Evolutionary conservation across 225 moss, liverwort and hornwort genomes (phyloP).

Genomic region (Polytrichum commune): DNA sequence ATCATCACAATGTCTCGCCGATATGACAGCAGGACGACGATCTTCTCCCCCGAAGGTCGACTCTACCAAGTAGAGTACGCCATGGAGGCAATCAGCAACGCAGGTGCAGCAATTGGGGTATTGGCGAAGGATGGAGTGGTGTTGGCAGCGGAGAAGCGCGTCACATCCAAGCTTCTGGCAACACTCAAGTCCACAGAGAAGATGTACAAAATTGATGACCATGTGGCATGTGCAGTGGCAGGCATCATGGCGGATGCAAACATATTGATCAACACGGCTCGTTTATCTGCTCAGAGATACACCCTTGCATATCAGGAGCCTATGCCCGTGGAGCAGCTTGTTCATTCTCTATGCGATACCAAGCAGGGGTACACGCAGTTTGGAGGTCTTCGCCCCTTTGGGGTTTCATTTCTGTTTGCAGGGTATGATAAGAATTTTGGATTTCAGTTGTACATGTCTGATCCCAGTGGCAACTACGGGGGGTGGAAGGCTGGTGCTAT

Average conservation of each 20-base stretch:
- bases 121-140: slow-evolving; percentile 71
- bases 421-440: slow-evolving; percentile 83
- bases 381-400: slow-evolving; percentile 73
- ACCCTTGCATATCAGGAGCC: slow-evolving; percentile 77
- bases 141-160: slow-evolving; percentile 79
- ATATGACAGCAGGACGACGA: slow-evolving; percentile 84
- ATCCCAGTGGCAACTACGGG: slow-evolving; percentile 82
- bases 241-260: slow-evolving; percentile 84
- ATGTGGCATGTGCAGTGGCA: slow-evolving; percentile 75
- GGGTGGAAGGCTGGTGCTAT: slow-evolving; percentile 83
- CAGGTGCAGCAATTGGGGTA: slow-evolving; percentile 77
- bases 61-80: slow-evolving; percentile 82
- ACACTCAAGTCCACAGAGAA: slow-evolving; percentile 80
- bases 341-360: slow-evolving; percentile 62
- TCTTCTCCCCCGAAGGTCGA: slow-evolving; percentile 80
- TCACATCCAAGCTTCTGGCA: slow-evolving; percentile 74
- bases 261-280: slow-evolving; percentile 65
- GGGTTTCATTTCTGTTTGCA: slow-evolving; percentile 76
- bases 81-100: slow-evolving; percentile 88
- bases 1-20: slow-evolving; percentile 56
- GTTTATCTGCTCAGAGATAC: slow-evolving; percentile 72
- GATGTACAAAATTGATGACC: slow-evolving; percentile 92
- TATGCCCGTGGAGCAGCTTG: slow-evolving; percentile 77
- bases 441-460: slow-evolving; percentile 82
- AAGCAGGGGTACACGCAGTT: slow-evolving; percentile 77